These are phyloP conservation scores for Aureobasidium sp. DNA, from an alignment of 2,329 filamentous ascomycete species.

Conservation along the genomic window DNA sequence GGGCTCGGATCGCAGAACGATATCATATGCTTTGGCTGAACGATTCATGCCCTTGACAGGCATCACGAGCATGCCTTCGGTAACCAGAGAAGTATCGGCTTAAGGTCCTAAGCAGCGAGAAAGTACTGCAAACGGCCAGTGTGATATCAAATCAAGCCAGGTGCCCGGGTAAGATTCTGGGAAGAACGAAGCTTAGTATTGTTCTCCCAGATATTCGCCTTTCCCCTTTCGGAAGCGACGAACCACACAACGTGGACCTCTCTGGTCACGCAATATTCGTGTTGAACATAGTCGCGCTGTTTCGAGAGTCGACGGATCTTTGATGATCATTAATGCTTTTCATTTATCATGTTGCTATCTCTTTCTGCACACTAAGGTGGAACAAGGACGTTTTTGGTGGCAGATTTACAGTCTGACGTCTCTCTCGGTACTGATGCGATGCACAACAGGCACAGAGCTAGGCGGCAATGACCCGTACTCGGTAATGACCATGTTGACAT, in stretches of 20 bases:
- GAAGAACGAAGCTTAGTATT: slow-evolving; percentile 5
- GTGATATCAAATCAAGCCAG: not conserved
- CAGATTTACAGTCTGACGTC: slow-evolving; percentile 16
- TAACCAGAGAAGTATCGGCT: no score
- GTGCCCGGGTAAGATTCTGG: not conserved
- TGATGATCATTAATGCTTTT: not conserved
- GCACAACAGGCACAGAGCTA: slow-evolving; percentile 72
- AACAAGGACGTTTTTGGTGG: not conserved
- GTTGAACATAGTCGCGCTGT: not conserved
- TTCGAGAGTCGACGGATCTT: not conserved
- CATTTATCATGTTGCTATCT: slow-evolving; percentile 8
- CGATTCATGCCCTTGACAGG: no score
- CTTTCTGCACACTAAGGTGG: not conserved
- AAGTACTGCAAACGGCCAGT: not conserved
- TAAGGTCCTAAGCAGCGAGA: not conserved
- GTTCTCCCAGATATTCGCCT: not conserved
- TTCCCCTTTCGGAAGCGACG: not conserved
- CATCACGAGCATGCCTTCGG: not conserved
- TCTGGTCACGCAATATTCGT: no score
- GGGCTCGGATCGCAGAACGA: not conserved
- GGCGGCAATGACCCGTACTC: slow-evolving; percentile 84
- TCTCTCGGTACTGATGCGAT: slow-evolving; percentile 48
- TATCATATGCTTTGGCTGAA: not conserved
- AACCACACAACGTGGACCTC: not conserved
- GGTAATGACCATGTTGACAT: slow-evolving; percentile 81